Conservation (phyloP, 305 asterid species). For the Ilex paraguariensis region DNA sequence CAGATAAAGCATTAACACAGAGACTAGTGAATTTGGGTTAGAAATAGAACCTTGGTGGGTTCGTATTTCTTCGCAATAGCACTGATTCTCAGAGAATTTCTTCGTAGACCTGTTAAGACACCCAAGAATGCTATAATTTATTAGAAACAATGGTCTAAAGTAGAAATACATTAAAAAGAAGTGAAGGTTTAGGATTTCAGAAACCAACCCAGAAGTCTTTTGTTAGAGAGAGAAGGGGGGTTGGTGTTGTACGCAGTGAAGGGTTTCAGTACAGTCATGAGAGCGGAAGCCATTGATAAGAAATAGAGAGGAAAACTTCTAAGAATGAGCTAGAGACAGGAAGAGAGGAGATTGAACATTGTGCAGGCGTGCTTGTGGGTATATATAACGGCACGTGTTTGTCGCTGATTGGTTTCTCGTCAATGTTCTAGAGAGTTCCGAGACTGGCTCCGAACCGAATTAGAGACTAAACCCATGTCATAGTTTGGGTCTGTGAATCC, state of each 20-base stretch:
- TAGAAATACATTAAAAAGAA: slow-evolving; percentile 6
- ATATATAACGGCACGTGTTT: not conserved
- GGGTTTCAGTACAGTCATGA: slow-evolving; percentile 47
- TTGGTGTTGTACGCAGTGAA: slow-evolving; percentile 25
- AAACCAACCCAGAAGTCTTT: slow-evolving; percentile 24
- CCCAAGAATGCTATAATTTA: not conserved
- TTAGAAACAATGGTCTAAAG: not conserved
- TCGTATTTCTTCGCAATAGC: slow-evolving; percentile 62
- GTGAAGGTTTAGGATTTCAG: not conserved
- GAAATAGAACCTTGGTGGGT: slow-evolving; percentile 56
- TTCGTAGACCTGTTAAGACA: slow-evolving; percentile 31
- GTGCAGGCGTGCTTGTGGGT: not conserved
- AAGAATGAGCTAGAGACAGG: not conserved
- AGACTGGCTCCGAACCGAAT: not conserved
- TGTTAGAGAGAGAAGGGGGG: slow-evolving; percentile 31
- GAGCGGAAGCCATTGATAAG: slow-evolving; percentile 80
- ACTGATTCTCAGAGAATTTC: slow-evolving; percentile 44
- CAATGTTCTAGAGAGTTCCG: not conserved
- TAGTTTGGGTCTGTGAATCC: no score
- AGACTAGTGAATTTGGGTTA: not conserved
- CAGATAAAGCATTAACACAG: not conserved
- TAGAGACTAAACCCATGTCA: no score
- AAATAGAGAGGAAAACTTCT: not conserved
- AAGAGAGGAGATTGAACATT: no score
- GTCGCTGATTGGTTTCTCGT: no score